These are phyloP conservation scores for Macadamia integrifolia DNA, from an alignment of 164 flowering plant genomes.

Conservation along the genomic window DNA sequence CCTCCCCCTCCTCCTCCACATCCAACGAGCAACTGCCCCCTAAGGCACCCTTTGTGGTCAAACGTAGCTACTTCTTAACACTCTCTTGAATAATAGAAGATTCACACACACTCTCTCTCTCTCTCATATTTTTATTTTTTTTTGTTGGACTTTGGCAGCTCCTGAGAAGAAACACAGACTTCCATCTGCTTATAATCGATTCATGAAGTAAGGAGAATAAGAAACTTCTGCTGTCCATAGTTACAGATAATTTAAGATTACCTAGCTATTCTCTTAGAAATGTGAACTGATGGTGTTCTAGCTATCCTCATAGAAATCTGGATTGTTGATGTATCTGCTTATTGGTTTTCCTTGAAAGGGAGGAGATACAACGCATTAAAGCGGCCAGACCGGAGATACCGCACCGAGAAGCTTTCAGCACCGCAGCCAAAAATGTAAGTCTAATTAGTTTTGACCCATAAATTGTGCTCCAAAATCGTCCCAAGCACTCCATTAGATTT, in stretches of 20 bases:
- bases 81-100: background rate
- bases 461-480: too few relatives aligned
- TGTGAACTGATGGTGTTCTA: background rate
- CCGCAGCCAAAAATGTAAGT: constrained; percentile 81
- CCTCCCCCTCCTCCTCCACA: constrained; percentile 35
- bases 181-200: constrained; percentile 94
- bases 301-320: background rate
- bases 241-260: too few relatives aligned
- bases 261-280: background rate
- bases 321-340: background rate
- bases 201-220: constrained; percentile 63
- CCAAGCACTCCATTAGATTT: background rate
- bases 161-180: constrained; percentile 92
- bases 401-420: constrained; percentile 89
- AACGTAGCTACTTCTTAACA: constrained; percentile 38
- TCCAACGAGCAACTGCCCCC: constrained; percentile 48
- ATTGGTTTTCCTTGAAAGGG: constrained; percentile 32
- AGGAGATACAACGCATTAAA: constrained; percentile 90
- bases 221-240: too few relatives aligned
- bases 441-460: background rate
- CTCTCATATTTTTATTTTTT: constrained; percentile 2
- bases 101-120: background rate
- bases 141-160: constrained; percentile 36
- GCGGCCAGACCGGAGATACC: constrained; percentile 76
- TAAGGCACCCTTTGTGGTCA: constrained; percentile 66